These are phyloP conservation scores for Tuber calosporum DNA, from an alignment of 495 filamentous ascomycete species.

Conservation along the genomic window DNA sequence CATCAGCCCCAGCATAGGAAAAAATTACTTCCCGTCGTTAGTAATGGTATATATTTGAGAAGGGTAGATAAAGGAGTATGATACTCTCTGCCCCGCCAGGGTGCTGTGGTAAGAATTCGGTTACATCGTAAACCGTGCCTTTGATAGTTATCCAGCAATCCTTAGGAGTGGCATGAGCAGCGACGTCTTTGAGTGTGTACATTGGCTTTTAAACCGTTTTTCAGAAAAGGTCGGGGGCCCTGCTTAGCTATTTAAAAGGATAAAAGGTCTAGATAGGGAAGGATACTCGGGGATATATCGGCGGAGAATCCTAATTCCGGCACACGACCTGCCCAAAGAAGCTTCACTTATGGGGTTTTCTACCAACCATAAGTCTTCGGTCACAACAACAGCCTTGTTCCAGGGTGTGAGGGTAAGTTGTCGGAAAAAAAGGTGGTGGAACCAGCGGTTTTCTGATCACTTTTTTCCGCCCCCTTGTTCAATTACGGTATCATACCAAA, in stretches of 20 bases:
- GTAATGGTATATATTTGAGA: conserved; percentile 9
- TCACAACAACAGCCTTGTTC: no score
- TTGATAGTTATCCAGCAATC: conserved; percentile 76
- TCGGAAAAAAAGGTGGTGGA: no score
- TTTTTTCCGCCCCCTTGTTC: no score
- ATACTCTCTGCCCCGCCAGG: conserved; percentile 54
- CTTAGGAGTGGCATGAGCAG: conserved; percentile 54
- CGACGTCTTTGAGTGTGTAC: conserved; percentile 44
- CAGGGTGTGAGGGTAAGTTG: no score
- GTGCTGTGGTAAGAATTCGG: conserved; percentile 56
- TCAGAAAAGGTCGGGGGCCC: neutral
- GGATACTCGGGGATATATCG: neutral
- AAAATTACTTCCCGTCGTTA: conserved; percentile 50
- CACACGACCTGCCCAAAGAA: neutral
- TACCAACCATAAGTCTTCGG: no score
- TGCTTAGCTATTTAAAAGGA: neutral
- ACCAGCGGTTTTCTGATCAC: no score
- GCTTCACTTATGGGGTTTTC: no score
- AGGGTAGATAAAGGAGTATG: conserved; percentile 5
- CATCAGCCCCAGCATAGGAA: conserved; percentile 66
- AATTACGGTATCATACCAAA: no score
- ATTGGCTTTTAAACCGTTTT: conserved; percentile 1
- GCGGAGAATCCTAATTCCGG: neutral
- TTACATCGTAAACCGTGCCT: conserved; percentile 68
- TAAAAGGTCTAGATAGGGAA: neutral